Conservation (phyloP, 2,329 filamentous ascomycete species). For the Macrophomina tecta region DNA sequence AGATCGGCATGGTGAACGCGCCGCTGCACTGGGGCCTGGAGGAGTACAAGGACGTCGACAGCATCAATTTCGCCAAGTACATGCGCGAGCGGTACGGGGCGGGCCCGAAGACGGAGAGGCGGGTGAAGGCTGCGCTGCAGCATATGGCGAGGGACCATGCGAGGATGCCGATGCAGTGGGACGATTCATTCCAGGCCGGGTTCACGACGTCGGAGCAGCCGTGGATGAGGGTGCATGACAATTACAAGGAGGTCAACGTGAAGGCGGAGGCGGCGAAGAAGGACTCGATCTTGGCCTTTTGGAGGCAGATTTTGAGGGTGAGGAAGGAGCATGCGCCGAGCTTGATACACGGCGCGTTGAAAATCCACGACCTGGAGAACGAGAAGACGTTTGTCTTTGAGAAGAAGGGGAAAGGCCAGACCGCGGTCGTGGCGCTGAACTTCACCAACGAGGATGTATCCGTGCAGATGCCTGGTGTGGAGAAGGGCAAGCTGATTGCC, state of each 20-base stretch:
- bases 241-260: conserved; percentile 67
- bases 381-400: conserved; percentile 58
- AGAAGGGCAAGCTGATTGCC: conserved; percentile 50
- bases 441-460: conserved; percentile 40
- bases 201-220: conserved; percentile 63
- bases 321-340: conserved; percentile 67
- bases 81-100: conserved; percentile 26
- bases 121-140: conserved; percentile 58
- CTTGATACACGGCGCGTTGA: conserved; percentile 72
- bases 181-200: conserved; percentile 60
- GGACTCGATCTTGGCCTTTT: conserved; percentile 66
- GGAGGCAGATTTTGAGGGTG: conserved; percentile 63
- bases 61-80: conserved; percentile 46
- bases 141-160: conserved; percentile 69
- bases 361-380: conserved; percentile 59
- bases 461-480: conserved; percentile 11
- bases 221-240: conserved; percentile 67
- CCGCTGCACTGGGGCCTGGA: conserved; percentile 57
- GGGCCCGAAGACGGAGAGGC: conserved; percentile 38
- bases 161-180: conserved; percentile 73
- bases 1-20: conserved; percentile 66
- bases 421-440: conserved; percentile 46
- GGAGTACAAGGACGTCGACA: conserved; percentile 70
- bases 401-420: conserved; percentile 42
- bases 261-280: conserved; percentile 56